Evolutionary conservation across 2,329 filamentous ascomycete species (phyloP), one percentile per base, ranked within the genome.

Genomic region (Fusarium mundagurra): DNA sequence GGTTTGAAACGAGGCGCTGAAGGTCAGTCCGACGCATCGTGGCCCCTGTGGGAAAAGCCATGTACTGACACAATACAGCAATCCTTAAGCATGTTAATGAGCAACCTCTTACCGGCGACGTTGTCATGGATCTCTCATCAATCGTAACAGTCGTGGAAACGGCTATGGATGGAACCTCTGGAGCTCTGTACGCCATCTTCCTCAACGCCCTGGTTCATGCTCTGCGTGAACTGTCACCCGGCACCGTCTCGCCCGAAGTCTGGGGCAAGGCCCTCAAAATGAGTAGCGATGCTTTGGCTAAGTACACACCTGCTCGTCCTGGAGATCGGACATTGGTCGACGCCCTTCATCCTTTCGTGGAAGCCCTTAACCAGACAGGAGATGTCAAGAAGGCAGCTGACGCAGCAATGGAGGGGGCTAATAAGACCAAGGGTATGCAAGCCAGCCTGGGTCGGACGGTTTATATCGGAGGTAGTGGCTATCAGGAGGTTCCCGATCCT

Each of bases 241-340:
- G 85, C 16, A 78, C 82, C 10, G 83, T 83, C 6, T 83, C 83
- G 8, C 77, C 84, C 10, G 76, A 84, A 48, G 72, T 85, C 76
- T 87, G 89, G 91, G 83, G 91, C 7, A 85, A 88, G 38, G 95
- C 95, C 2, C 86, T 98, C 20, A 86, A 91, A 72, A 88, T 91
- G 76, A 93, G 94, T 61, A 90, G 92, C 71, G 86, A 91, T 27
- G 91, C 92, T 3, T 85, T 99, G 65, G 89, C 88, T 41, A 93
- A 88, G 79, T 98, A 98, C 83, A 99, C 96, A 5, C 95, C 96
- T 2, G 96, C 96, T 2, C 91, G 92, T 61, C 92, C 93, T 0
- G 96, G 96, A 34, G 96, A 99, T 81, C 89, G 96, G 58, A 99
- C 96, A 0, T 85, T 98, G 41, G 89, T 98, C 39, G 96, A 99